These are phyloP conservation scores for Scutellaria minor DNA, from an alignment of 257 asterid species.

Conservation along the genomic window DNA sequence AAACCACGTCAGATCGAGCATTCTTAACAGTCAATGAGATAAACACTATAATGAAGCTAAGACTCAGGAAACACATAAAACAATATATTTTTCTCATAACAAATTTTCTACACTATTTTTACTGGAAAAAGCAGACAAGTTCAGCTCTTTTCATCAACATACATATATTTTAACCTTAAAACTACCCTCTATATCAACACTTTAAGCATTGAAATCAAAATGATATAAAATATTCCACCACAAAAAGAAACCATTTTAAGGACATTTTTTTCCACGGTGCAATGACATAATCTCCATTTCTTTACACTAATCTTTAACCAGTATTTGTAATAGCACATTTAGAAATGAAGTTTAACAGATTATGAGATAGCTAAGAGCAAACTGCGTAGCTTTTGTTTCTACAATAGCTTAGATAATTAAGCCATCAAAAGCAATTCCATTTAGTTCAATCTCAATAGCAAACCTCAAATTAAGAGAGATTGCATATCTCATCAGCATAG, in stretches of 20 bases:
- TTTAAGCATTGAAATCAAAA: slow-evolving; percentile 9
- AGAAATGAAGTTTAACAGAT: not conserved
- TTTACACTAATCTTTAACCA: not conserved
- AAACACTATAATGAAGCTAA: not conserved
- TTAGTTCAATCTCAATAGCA: not conserved
- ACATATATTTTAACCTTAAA: not conserved
- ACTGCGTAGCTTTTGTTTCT: not conserved
- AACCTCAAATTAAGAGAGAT: not conserved
- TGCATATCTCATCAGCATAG: slow-evolving; percentile 17
- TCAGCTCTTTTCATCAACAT: not conserved
- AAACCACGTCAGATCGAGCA: not conserved
- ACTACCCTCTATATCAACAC: not conserved
- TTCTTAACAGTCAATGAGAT: not conserved
- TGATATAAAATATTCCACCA: slow-evolving; percentile 11
- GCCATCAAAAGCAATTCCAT: not conserved
- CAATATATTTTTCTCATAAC: not conserved
- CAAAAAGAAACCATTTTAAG: not conserved
- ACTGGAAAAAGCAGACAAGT: not conserved
- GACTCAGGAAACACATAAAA: not conserved
- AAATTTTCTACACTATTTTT: not conserved
- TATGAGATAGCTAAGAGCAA: not conserved
- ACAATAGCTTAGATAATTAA: not conserved
- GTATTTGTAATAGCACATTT: not conserved
- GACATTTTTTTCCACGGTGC: not conserved
- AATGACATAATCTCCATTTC: not conserved